Percentiles rank a stretch among this genome's conserved stretches.
These are phyloP conservation scores for Phytopythium oedochilum DNA, from an alignment of 352 stramenopile genomes.

Conservation along the genomic window DNA sequence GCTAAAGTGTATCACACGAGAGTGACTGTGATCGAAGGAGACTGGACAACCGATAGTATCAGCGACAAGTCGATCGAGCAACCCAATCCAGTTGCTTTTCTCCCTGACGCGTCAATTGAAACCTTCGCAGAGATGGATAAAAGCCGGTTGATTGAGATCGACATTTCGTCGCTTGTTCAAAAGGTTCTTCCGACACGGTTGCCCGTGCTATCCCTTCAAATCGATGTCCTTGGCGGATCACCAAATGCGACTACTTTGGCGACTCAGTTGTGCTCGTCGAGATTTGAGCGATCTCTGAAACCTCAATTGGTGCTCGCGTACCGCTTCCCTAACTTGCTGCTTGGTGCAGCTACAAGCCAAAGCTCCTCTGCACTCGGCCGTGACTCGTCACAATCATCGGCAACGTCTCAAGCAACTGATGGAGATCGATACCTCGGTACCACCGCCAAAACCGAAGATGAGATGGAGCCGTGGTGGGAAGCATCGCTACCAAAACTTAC, in stretches of 20 bases:
- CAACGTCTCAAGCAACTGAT: constrained; percentile 22
- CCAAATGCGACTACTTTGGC: constrained; percentile 16
- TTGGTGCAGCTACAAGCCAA: constrained; percentile 16
- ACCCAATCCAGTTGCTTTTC: constrained; percentile 20
- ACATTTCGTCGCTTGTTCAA: constrained; percentile 42
- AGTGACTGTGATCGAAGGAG: constrained; percentile 44
- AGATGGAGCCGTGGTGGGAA: constrained; percentile 59
- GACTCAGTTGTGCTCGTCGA: constrained; percentile 60
- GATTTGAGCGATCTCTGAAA: constrained; percentile 49
- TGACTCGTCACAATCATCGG: constrained; percentile 2
- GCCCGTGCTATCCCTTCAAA: constrained; percentile 37
- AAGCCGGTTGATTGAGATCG: constrained; percentile 37
- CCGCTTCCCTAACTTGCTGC: constrained; percentile 40
- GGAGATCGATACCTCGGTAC: constrained; percentile 10
- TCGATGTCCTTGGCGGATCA: constrained; percentile 40
- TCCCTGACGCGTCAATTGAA: constrained; percentile 18
- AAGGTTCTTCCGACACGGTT: constrained; percentile 32
- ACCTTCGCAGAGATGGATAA: constrained; percentile 39
- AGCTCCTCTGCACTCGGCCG: constrained; percentile 25
- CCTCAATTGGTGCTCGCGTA: constrained; percentile 41
- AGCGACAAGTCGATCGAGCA: neutral
- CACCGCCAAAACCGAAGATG: constrained; percentile 20
- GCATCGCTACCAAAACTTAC: constrained; percentile 26
- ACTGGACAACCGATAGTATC: constrained; percentile 33
- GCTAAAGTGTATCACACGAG: constrained; percentile 37